These are phyloP conservation scores for Aspergillus campestris DNA, from an alignment of 495 filamentous ascomycete species.

Conservation along the genomic window DNA sequence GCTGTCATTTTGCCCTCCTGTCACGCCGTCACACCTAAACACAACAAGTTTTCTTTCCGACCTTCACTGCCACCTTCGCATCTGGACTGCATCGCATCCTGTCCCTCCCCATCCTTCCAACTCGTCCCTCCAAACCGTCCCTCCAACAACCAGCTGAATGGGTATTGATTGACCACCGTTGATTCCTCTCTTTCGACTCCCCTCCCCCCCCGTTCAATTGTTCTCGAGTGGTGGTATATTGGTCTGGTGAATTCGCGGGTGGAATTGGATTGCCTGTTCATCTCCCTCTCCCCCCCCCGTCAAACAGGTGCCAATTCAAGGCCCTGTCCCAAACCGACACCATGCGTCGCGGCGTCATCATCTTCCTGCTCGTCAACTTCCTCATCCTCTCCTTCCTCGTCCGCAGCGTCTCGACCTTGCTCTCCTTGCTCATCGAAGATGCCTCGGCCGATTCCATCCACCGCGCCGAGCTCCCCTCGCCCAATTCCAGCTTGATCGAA, in stretches of 20 bases:
- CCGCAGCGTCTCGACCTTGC: conserved; percentile 54
- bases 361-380: conserved; percentile 55
- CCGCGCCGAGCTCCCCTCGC: conserved; percentile 53
- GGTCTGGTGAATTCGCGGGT: not conserved
- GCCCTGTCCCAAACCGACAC: conserved; percentile 16
- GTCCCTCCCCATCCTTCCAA: too few relatives aligned
- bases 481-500: conserved; percentile 52
- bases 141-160: too few relatives aligned
- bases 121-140: too few relatives aligned
- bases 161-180: too few relatives aligned
- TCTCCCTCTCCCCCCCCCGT: not conserved
- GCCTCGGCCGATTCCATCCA: conserved; percentile 56
- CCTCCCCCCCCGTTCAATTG: not conserved
- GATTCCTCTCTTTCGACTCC: not conserved
- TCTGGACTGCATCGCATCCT: too few relatives aligned
- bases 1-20: too few relatives aligned
- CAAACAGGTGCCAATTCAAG: not conserved
- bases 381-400: conserved; percentile 50
- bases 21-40: too few relatives aligned
- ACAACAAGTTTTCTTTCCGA: too few relatives aligned
- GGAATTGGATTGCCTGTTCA: not conserved
- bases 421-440: conserved; percentile 60
- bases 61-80: too few relatives aligned
- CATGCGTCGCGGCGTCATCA: conserved; percentile 56
- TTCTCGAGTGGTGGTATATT: too few relatives aligned